Evolutionary conservation across 2,329 filamentous ascomycete genomes (phyloP), one percentile per base, ranked within the genome.

Genomic region (Exophiala xenobiotica): DNA sequence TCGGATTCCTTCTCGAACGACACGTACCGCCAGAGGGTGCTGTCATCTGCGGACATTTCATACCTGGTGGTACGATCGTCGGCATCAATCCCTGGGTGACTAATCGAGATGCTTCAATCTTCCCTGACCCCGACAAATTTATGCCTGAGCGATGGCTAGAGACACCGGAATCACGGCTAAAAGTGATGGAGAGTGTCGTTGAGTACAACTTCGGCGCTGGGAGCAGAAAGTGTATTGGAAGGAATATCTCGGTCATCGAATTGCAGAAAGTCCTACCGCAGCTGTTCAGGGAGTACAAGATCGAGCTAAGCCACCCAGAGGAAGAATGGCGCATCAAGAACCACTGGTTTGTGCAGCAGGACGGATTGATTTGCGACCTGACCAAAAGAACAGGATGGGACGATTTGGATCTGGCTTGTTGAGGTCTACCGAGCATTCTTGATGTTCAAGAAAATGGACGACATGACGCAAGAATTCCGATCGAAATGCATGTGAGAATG

Each of bases 111-210:
- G 9, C 6, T 18, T 58, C 67, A 2, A 81, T 72, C 0, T 85
- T 81, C 80, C 81, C 81, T 4, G 78, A 83, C 55, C 76, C 79
- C 5, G 76, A 78, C 31, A 61, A 62, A 0, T 85, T 84, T 56
- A 71, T 70, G 3, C 82, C 82, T 0, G 77, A 78, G 46, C 69
- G 82, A 38, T 85, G 60, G 62, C 49, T 85, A 1, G 27, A 64
- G n/a, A n/a, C n/a, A n/a, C n/a, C n/a, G n/a, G n/a, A n/a, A n/a
- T n/a, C n/a, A n/a, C n/a, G n/a, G n/a, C n/a, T 16, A 16, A 35
- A 40, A n/a, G 38, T 22, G 38, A 40, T 7, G 38, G 12, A 22
- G 38, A 14, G 5, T 3, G 20, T 40, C 14, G 20, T 18, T 40
- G 14, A 18, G 2, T 40, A 40, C 38, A 40, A 40, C 14, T 40